Evolutionary conservation across 495 filamentous ascomycete genomes (phyloP), one percentile per base, ranked within the genome.

Genomic region (Aspergillus sparsus): DNA sequence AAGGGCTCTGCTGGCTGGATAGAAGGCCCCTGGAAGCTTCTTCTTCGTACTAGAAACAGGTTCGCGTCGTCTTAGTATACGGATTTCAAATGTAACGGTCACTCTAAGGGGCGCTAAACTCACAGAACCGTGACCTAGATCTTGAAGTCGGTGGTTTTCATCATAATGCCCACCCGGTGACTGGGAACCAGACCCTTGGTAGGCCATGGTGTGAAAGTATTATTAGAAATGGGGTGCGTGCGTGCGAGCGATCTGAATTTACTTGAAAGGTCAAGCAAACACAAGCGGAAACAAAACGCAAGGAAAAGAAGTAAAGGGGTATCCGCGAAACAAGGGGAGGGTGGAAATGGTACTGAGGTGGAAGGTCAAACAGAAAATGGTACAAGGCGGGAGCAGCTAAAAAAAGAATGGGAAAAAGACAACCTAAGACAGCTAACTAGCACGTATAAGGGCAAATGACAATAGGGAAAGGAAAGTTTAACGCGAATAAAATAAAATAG

Each of bases 1-100:
- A 83, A 34, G 83, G 83, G 44, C 83, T 83, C 15, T 82, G 79
- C 58, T 86, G 84, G 60, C 85, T 78, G 61, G 89, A 83, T 49
- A 97, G 82, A 18, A 97, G 83, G 56, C 88, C 86, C 55, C 82
- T 78, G 58, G 89, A 85, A 37, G 86, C 85, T 72, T 93, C 90
- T 69, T 94, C 90, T 55, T 93, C 90, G 58, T 86, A 63, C 65
- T 64, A 64, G 10, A 55, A 18, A 18, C 3, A 7, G 35, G 7
- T 32, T 7, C 11, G 10, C 37, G n/a, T 18, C 42, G 34, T 31
- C 39, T 60, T 32, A 56, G 52, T 21, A 35, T 8, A 8, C 27
- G 10, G 33, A 42, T 7, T 12, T 5, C 49, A 32, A 51, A 44
- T 34, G 9, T 5, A 66, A 58, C 61, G 37, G 34, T 32, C n/a